These are phyloP conservation scores for Chaetomium olivaceum DNA, from an alignment of 2,329 filamentous ascomycete species.

Conservation along the genomic window DNA sequence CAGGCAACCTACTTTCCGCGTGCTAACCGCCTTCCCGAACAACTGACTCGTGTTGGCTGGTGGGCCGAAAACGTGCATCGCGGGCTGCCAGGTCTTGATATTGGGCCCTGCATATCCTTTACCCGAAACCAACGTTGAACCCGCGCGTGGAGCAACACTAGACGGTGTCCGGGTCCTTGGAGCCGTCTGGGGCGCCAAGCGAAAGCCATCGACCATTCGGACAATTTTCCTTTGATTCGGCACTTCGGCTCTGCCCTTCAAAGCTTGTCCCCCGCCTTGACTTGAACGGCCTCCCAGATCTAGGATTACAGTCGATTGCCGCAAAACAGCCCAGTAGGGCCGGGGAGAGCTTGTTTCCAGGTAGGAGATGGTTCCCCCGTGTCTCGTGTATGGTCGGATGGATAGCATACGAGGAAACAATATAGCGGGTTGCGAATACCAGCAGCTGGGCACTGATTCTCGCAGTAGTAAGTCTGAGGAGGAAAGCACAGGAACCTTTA, in stretches of 20 bases:
- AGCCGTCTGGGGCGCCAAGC: constrained; percentile 11
- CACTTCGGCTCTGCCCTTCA: constrained; percentile 13
- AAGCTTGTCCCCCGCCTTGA: constrained; percentile 5
- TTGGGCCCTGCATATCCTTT: constrained; percentile 21
- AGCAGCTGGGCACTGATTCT: neutral
- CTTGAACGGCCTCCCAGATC: neutral
- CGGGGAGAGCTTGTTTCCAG: neutral
- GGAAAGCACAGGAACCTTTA: neutral
- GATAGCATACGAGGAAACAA: neutral
- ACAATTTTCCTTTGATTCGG: constrained; percentile 22
- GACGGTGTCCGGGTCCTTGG: constrained; percentile 28
- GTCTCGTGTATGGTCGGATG: neutral
- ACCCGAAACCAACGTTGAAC: constrained; percentile 21
- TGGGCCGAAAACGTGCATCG: neutral
- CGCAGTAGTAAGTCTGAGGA: neutral
- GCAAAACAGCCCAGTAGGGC: neutral
- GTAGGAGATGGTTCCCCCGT: neutral
- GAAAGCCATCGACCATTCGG: constrained; percentile 25
- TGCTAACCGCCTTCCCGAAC: neutral
- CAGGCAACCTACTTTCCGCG: neutral
- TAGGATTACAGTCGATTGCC: neutral
- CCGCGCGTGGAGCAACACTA: constrained; percentile 1
- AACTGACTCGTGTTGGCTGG: neutral
- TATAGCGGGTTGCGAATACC: neutral
- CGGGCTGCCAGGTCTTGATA: constrained; percentile 2